A percentile compares a stretch with the other conserved stretches of the same genome.
phyloP scores from a whole-genome alignment of 352 stramenopile genomes.

The Thalassiosira tumida region DNA sequence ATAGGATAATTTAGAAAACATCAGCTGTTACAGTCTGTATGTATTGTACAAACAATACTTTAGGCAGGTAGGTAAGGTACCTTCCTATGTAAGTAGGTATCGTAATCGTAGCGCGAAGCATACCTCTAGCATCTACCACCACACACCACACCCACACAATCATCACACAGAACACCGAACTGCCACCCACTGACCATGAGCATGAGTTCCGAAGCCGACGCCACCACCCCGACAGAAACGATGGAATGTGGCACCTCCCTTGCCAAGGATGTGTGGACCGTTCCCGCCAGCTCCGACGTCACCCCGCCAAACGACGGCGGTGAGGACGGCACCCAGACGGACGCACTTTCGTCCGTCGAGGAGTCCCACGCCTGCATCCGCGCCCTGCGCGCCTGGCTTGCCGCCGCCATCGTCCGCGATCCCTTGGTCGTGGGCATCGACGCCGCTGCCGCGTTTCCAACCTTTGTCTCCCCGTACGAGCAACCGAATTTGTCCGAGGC shows the following conservation, averaged over 20 bases:
- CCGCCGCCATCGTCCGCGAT: constrained; percentile 71
- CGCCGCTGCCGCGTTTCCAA: constrained; percentile 55
- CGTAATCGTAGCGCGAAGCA: too few relatives aligned
- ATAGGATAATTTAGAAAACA: too few relatives aligned
- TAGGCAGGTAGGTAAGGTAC: too few relatives aligned
- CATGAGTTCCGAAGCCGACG: constrained; percentile 2
- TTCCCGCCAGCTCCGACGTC: constrained; percentile 16
- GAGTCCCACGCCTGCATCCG: constrained; percentile 58
- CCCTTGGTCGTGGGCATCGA: constrained; percentile 3
- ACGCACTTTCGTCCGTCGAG: constrained; percentile 11
- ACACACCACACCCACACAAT: too few relatives aligned
- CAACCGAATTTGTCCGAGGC: too few relatives aligned
- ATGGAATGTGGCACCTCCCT: constrained; percentile 81
- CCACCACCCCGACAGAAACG: too few relatives aligned
- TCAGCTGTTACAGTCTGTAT: too few relatives aligned
- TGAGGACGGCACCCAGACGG: background rate
- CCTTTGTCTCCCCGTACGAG: constrained; percentile 85
- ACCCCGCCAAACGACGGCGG: background rate
- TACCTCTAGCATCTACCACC: too few relatives aligned
- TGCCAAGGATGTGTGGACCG: constrained; percentile 72
- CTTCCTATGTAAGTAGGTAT: too few relatives aligned
- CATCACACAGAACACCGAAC: too few relatives aligned
- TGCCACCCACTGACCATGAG: too few relatives aligned
- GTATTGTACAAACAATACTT: too few relatives aligned
- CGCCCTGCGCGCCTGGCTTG: constrained; percentile 63